Percentiles rank a stretch among this genome's conserved stretches.
phyloP scores from a whole-genome alignment of 495 filamentous ascomycete genomes.

The Neurospora africana region DNA sequence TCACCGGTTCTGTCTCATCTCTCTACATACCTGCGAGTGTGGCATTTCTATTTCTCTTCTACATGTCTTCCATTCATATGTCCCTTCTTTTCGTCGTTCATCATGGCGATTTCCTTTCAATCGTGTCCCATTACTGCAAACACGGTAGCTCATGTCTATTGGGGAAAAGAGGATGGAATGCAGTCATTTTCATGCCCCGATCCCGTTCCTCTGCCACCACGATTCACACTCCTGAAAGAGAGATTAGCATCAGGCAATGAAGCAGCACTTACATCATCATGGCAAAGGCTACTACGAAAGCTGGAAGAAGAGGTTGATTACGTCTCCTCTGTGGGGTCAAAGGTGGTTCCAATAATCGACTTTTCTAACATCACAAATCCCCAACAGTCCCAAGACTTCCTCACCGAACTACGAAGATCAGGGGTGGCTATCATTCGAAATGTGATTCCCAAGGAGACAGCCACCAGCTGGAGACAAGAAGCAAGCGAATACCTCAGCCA shows the following conservation, averaged over 20 bases:
- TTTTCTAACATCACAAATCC: constrained; percentile 46
- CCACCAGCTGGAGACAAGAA: constrained; percentile 41
- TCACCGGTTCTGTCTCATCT: background rate
- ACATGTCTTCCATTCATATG: constrained; percentile 1
- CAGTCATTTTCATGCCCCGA: constrained; percentile 11
- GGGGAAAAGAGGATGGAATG: constrained; percentile 8
- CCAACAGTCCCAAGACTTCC: constrained; percentile 30
- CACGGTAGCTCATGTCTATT: background rate
- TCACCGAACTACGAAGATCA: constrained; percentile 40
- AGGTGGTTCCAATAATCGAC: constrained; percentile 51
- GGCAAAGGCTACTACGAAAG: constrained; percentile 52
- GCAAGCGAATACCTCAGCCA: constrained; percentile 45
- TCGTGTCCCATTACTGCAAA: constrained; percentile 7
- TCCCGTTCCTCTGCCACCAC: constrained; percentile 48
- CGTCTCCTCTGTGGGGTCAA: constrained; percentile 28
- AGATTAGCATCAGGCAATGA: constrained; percentile 53
- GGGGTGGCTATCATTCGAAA: constrained; percentile 53
- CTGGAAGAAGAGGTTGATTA: constrained; percentile 44
- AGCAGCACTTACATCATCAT: constrained; percentile 35
- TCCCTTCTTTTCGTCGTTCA: background rate
- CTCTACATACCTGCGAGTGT: background rate
- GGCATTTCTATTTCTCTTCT: background rate
- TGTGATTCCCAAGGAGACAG: constrained; percentile 45
- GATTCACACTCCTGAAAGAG: constrained; percentile 63
- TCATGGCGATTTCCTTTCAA: constrained; percentile 13